These are phyloP conservation scores for Russula compacta DNA, from an alignment of 768 basidiomycete species.

Conservation along the genomic window DNA sequence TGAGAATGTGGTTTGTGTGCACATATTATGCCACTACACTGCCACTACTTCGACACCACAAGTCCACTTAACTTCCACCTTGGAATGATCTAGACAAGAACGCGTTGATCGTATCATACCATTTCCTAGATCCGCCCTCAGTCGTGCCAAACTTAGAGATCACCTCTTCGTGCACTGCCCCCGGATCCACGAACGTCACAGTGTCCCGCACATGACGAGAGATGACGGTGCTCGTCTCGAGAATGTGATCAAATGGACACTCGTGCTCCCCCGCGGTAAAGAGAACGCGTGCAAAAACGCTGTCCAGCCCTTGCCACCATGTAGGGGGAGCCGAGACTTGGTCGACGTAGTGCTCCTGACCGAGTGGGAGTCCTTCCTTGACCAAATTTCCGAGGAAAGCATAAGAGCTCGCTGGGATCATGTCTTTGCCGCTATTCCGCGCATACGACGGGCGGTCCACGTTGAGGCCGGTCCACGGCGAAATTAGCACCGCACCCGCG, in stretches of 20 bases:
- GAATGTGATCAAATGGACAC: not conserved
- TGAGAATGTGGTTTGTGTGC: too few relatives aligned
- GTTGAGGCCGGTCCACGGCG: not conserved
- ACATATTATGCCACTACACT: too few relatives aligned
- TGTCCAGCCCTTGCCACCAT: constrained; percentile 3
- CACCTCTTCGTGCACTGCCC: not conserved
- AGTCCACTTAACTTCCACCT: not conserved
- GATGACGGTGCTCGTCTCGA: not conserved
- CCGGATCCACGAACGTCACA: not conserved
- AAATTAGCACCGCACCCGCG: not conserved
- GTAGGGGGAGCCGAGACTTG: not conserved
- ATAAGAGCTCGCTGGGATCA: not conserved
- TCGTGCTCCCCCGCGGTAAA: not conserved
- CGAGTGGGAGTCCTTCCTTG: not conserved
- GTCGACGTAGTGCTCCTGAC: not conserved
- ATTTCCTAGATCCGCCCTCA: not conserved
- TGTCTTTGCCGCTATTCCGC: not conserved
- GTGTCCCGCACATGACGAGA: not conserved
- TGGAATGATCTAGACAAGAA: not conserved
- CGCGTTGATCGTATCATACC: not conserved
- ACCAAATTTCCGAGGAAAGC: not conserved
- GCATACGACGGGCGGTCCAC: not conserved
- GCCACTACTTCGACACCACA: too few relatives aligned
- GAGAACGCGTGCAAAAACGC: not conserved
- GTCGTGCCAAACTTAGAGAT: not conserved